These are phyloP conservation scores for Pythium plurisporium DNA, from an alignment of 352 stramenopile genomes.

Conservation along the genomic window DNA sequence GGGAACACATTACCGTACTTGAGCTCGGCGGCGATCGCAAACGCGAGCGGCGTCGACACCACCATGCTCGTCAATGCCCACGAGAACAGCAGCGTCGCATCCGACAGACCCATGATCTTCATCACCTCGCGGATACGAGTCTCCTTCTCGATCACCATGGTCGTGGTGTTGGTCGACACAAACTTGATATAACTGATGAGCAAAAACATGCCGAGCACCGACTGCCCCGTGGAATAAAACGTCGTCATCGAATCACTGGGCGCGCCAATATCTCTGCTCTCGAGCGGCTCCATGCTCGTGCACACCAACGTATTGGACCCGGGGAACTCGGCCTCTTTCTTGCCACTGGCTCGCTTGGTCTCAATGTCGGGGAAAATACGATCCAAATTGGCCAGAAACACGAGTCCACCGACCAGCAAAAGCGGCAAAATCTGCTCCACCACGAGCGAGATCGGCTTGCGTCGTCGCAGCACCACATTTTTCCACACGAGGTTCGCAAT, in stretches of 20 bases:
- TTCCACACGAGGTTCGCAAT: constrained; percentile 71
- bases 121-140: constrained; percentile 71
- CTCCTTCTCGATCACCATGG: constrained; percentile 84
- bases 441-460: constrained; percentile 42
- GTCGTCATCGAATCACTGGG: constrained; percentile 24
- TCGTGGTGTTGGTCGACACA: constrained; percentile 61
- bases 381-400: constrained; percentile 64
- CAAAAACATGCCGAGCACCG: constrained; percentile 38
- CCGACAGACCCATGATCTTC: constrained; percentile 80
- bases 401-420: constrained; percentile 39
- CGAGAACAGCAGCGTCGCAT: constrained; percentile 50
- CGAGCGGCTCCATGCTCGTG: constrained; percentile 14
- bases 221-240: constrained; percentile 42
- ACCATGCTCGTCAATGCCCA: constrained; percentile 48
- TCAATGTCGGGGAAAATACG: constrained; percentile 26
- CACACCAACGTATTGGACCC: constrained; percentile 20
- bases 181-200: constrained; percentile 42
- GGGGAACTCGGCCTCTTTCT: constrained; percentile 3
- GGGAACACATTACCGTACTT: constrained; percentile 70
- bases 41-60: constrained; percentile 33
- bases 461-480: constrained; percentile 48
- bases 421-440: constrained; percentile 60
- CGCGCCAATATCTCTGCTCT: constrained; percentile 19
- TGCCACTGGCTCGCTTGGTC: constrained; percentile 17
- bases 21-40: constrained; percentile 24